Conservation (phyloP, 345 rosid genomes). For the Alliaria petiolata region DNA sequence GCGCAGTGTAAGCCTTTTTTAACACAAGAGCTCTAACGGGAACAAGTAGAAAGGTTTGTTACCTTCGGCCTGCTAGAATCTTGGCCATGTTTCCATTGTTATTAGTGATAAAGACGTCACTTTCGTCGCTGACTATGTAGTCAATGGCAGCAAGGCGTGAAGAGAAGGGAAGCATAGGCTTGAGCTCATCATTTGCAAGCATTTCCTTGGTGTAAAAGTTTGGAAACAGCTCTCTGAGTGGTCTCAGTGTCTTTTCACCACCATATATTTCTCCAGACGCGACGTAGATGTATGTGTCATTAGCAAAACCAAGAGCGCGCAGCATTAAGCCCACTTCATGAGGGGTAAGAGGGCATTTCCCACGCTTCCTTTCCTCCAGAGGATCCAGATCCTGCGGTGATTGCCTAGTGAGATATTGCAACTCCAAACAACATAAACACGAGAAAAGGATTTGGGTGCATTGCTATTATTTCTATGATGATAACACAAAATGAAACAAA, state of each 20-base stretch:
- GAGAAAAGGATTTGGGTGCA: not conserved
- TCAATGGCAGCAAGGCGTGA: constrained; percentile 94
- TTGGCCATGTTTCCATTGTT: constrained; percentile 99
- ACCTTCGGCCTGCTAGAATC: constrained; percentile 99
- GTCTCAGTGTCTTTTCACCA: constrained; percentile 83
- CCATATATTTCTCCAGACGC: constrained; percentile 99
- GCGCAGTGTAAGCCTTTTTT: no score
- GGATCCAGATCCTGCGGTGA: constrained; percentile 73
- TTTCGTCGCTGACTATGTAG: constrained; percentile 87
- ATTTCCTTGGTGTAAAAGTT: constrained; percentile 93
- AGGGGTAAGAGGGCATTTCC: constrained; percentile 97
- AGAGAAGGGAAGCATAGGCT: constrained; percentile 71
- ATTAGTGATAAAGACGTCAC: constrained; percentile 92
- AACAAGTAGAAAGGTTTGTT: constrained; percentile 24
- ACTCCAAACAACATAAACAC: not conserved
- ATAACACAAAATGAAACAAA: not conserved
- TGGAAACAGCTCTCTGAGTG: constrained; percentile 85
- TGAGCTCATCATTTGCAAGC: constrained; percentile 76
- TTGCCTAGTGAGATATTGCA: constrained; percentile 5
- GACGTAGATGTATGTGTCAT: constrained; percentile 79
- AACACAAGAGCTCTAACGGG: no score
- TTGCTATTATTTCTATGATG: not conserved
- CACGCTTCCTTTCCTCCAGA: constrained; percentile 82
- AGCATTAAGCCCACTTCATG: constrained; percentile 95
- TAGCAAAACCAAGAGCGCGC: constrained; percentile 88